These are phyloP conservation scores for Aspergillus nidulans DNA, from an alignment of 495 filamentous ascomycete genomes.

Conservation along the genomic window DNA sequence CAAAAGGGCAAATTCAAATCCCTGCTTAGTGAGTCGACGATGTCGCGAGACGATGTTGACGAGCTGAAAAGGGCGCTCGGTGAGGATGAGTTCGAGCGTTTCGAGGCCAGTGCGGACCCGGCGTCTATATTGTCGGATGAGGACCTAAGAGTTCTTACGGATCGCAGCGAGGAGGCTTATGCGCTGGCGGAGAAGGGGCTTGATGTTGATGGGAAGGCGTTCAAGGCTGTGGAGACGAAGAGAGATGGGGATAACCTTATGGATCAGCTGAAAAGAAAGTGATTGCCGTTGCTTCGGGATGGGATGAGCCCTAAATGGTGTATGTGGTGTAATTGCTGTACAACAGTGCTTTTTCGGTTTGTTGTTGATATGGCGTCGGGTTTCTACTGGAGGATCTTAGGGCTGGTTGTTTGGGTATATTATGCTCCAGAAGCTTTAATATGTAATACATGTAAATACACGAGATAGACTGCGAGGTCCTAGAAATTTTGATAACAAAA, in stretches of 20 bases:
- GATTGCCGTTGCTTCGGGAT: neutral
- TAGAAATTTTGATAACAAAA: neutral
- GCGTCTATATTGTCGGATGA: constrained; percentile 65
- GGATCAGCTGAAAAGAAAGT: constrained; percentile 24
- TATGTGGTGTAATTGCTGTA: neutral
- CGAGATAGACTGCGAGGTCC: constrained; percentile 11
- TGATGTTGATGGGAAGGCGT: constrained; percentile 38
- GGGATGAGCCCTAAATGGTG: neutral
- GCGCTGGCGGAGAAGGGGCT: constrained; percentile 69
- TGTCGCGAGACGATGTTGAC: constrained; percentile 34
- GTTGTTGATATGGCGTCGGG: neutral
- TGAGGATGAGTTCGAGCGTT: constrained; percentile 52
- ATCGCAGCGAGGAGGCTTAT: constrained; percentile 85
- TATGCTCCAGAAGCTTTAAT: neutral
- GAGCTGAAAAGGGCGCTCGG: constrained; percentile 45
- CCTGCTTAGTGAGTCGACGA: constrained; percentile 36
- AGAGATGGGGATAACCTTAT: constrained; percentile 31
- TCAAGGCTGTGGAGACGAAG: constrained; percentile 43
- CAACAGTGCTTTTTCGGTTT: neutral
- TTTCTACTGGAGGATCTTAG: neutral
- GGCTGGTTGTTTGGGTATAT: neutral
- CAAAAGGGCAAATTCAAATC: constrained; percentile 76
- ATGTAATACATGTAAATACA: constrained; percentile 18
- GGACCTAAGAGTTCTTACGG: constrained; percentile 75
- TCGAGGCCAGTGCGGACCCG: constrained; percentile 48